A percentile compares a stretch with the other conserved stretches of the same genome.
These are phyloP conservation scores for Bjerkandera adusta DNA, from an alignment of 1,284 basidiomycete genomes.

Conservation along the genomic window DNA sequence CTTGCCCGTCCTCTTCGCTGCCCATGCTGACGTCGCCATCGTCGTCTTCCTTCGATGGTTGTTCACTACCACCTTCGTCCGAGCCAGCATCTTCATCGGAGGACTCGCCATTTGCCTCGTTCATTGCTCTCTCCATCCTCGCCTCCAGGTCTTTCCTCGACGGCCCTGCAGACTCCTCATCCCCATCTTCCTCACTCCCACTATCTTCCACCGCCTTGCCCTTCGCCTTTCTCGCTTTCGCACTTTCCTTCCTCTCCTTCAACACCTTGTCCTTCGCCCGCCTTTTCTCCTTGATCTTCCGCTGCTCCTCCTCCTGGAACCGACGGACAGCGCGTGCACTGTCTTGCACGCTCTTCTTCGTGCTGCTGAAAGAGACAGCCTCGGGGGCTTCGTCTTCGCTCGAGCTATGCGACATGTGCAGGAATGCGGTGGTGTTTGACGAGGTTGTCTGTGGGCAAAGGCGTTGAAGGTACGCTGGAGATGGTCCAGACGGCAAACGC, in stretches of 20 bases:
- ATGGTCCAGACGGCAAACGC: too few species aligned
- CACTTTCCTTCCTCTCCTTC: conserved; percentile 27
- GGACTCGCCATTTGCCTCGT: conserved; percentile 28
- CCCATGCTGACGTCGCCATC: too few species aligned
- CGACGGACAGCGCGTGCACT: conserved; percentile 23
- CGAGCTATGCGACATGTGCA: conserved; percentile 1
- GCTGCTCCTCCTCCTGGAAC: conserved; percentile 27
- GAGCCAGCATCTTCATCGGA: conserved; percentile 15
- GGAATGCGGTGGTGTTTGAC: background rate
- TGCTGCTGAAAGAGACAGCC: conserved; percentile 28
- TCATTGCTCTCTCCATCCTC: conserved; percentile 27
- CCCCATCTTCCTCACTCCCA: conserved; percentile 11
- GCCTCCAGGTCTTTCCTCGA: conserved; percentile 1
- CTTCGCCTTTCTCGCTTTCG: conserved; percentile 13
- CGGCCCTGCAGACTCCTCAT: conserved; percentile 9
- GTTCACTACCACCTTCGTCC: too few species aligned
- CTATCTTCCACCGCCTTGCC: conserved; percentile 11
- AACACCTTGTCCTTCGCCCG: conserved; percentile 25
- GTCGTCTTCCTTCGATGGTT: too few species aligned
- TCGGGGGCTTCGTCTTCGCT: conserved; percentile 30
- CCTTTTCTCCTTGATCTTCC: conserved; percentile 31
- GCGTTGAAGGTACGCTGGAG: too few species aligned
- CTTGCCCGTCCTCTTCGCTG: conserved; percentile 12
- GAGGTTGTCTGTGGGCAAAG: too few species aligned
- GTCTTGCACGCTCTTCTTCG: conserved; percentile 27